A percentile compares a stretch with the other conserved stretches of the same genome.
Conservation (phyloP, 1,284 basidiomycete species). For the Moesziomyces sp. region DNA sequence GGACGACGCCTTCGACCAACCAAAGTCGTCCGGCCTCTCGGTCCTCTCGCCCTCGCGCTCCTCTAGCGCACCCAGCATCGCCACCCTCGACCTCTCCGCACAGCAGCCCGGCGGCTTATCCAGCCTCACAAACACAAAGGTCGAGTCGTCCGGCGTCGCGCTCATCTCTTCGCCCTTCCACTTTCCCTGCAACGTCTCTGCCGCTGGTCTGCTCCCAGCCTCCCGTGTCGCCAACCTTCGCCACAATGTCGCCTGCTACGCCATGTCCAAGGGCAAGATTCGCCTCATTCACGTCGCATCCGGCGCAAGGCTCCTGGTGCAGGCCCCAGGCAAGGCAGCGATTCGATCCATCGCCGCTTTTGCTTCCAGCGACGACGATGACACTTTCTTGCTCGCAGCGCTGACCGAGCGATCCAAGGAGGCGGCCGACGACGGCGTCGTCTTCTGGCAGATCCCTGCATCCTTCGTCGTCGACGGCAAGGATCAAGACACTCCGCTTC, state of each 20-base stretch:
- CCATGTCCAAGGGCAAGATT: slow-evolving; percentile 44
- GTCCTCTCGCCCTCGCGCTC: slow-evolving; percentile 35
- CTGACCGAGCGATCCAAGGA: slow-evolving; percentile 25
- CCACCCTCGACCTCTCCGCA: slow-evolving; percentile 34
- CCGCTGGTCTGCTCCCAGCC: slow-evolving; percentile 16
- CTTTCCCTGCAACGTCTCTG: slow-evolving; percentile 21
- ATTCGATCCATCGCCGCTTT: slow-evolving; percentile 28
- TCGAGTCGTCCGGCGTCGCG: slow-evolving; percentile 37
- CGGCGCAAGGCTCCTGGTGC: slow-evolving; percentile 25
- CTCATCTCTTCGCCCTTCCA: slow-evolving; percentile 34
- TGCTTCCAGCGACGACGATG: slow-evolving; percentile 2
- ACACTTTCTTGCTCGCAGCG: slow-evolving; percentile 19
- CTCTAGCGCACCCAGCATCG: slow-evolving; percentile 24
- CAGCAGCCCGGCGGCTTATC: slow-evolving; percentile 37
- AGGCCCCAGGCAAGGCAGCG: slow-evolving; percentile 15
- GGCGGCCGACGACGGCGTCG: slow-evolving; percentile 12
- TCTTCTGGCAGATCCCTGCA: slow-evolving; percentile 22
- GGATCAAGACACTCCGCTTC: background rate
- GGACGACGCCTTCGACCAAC: slow-evolving; percentile 31
- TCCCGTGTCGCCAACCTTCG: slow-evolving; percentile 26
- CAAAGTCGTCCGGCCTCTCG: slow-evolving; percentile 33
- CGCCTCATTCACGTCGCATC: slow-evolving; percentile 38
- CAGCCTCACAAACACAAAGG: slow-evolving; percentile 30
- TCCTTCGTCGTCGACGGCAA: slow-evolving; percentile 24
- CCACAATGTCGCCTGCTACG: slow-evolving; percentile 26